Conservation (phyloP, 1,284 basidiomycete genomes). For the Athelia psychrophila region DNA sequence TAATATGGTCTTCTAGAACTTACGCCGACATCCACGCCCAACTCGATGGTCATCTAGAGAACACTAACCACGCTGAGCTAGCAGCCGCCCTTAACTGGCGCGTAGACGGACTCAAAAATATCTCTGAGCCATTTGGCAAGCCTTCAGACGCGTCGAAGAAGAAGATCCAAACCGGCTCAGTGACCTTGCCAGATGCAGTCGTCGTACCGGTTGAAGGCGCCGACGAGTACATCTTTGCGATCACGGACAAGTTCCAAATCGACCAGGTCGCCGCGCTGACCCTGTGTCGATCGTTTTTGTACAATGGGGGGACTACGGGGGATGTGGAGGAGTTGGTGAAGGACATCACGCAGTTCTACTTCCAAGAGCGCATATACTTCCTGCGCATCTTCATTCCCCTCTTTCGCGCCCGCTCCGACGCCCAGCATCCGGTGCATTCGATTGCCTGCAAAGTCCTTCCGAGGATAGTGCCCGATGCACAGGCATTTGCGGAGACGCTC, state of each 20-base stretch:
- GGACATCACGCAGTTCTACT: slow-evolving; percentile 78
- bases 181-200: slow-evolving; percentile 63
- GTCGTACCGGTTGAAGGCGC: slow-evolving; percentile 58
- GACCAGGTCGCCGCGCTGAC: slow-evolving; percentile 75
- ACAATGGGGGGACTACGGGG: slow-evolving; percentile 63
- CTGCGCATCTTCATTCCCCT: slow-evolving; percentile 64
- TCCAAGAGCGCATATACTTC: slow-evolving; percentile 70
- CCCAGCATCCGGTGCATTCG: slow-evolving; percentile 49
- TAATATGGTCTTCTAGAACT: slow-evolving; percentile 40
- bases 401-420: slow-evolving; percentile 57
- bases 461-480: slow-evolving; percentile 58
- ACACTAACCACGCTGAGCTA: slow-evolving; percentile 52
- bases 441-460: slow-evolving; percentile 56
- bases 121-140: slow-evolving; percentile 60
- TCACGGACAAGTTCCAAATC: slow-evolving; percentile 70
- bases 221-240: slow-evolving; percentile 62
- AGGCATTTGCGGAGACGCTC: slow-evolving; percentile 53
- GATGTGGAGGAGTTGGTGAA: slow-evolving; percentile 62
- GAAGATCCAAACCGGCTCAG: slow-evolving; percentile 60
- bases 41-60: slow-evolving; percentile 56
- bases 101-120: slow-evolving; percentile 49
- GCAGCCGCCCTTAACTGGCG: slow-evolving; percentile 57
- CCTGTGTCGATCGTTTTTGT: slow-evolving; percentile 74
- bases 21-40: slow-evolving; percentile 62
- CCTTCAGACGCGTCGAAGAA: slow-evolving; percentile 66